phyloP scores from a whole-genome alignment of 768 basidiomycete genomes.

The Trametopsis cervina region DNA sequence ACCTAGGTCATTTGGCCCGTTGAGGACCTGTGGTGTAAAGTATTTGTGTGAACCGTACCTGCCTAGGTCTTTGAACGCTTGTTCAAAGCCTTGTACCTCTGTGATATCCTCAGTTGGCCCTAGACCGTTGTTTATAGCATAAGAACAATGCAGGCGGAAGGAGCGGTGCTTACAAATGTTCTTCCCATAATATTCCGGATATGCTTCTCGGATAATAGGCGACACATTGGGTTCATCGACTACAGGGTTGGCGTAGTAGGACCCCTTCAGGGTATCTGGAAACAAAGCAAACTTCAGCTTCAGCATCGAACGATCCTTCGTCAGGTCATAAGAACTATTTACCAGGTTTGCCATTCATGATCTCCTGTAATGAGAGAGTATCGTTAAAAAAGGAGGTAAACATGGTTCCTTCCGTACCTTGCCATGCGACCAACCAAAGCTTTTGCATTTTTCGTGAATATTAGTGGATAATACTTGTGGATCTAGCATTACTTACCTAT shows the following conservation, averaged over 20 bases:
- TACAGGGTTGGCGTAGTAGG: slow-evolving; percentile 87
- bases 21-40: neutral
- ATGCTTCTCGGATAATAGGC: slow-evolving; percentile 40
- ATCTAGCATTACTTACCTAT: slow-evolving; percentile 56
- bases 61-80: slow-evolving; percentile 84
- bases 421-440: slow-evolving; percentile 98
- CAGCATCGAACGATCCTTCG: no score
- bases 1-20: slow-evolving; percentile 31
- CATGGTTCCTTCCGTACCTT: no score
- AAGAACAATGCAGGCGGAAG: neutral
- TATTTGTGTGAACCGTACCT: slow-evolving; percentile 37
- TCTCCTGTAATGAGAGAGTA: slow-evolving; percentile 55
- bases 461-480: neutral
- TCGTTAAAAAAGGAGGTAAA: no score
- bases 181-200: slow-evolving; percentile 79
- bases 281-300: no score
- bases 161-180: slow-evolving; percentile 73
- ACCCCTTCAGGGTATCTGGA: slow-evolving; percentile 81
- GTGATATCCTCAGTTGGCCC: slow-evolving; percentile 59
- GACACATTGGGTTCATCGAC: slow-evolving; percentile 60
- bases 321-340: neutral
- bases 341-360: slow-evolving; percentile 94
- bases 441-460: slow-evolving; percentile 19
- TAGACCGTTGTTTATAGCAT: slow-evolving; percentile 23
- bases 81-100: slow-evolving; percentile 70